Percentiles rank a stretch among this genome's conserved stretches.
phyloP scores from a whole-genome alignment of 495 filamentous ascomycete genomes.

The Tuber brumale region DNA sequence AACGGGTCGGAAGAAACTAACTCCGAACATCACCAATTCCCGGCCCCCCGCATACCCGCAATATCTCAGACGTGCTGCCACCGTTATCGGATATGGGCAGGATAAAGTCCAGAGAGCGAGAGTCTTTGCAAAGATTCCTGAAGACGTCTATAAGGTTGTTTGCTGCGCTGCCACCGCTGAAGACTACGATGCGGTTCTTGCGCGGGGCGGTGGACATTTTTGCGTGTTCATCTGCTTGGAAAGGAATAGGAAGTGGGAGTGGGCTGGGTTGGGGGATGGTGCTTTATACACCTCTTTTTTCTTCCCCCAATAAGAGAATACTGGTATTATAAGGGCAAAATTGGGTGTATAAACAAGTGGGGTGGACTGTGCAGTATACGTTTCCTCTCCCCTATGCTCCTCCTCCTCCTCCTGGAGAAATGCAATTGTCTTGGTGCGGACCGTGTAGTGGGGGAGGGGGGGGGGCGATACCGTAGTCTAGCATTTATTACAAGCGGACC shows the following conservation, averaged over 20 bases:
- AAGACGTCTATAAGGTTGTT: conserved; percentile 94
- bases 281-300: background rate
- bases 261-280: background rate
- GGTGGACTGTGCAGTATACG: background rate
- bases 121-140: conserved; percentile 62
- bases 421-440: background rate
- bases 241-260: background rate
- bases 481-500: too few species aligned
- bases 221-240: background rate
- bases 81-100: conserved; percentile 96
- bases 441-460: too few species aligned
- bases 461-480: background rate
- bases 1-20: conserved; percentile 46
- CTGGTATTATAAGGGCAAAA: too few species aligned
- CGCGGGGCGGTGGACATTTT: background rate
- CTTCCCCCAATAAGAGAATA: too few species aligned
- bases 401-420: background rate
- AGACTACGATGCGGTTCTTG: conserved; percentile 63
- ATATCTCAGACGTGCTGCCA: conserved; percentile 82
- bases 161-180: conserved; percentile 84
- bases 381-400: background rate
- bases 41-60: conserved; percentile 86
- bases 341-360: background rate
- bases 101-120: conserved; percentile 55
- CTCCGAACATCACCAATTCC: conserved; percentile 89